Conservation (phyloP, 305 asterid genomes). For the Nicotiana rustica region DNA sequence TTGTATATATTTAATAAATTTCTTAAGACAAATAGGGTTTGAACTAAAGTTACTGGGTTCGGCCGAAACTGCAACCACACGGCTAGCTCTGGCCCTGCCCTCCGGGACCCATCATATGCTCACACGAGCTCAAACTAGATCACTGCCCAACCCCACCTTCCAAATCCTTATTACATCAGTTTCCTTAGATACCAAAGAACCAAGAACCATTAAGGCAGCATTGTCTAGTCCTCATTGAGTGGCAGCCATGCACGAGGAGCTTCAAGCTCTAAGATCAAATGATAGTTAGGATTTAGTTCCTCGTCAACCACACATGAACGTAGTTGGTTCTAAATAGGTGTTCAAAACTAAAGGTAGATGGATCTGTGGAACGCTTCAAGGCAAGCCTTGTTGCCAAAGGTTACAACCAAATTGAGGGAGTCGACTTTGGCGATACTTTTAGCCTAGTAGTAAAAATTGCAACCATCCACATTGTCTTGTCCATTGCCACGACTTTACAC, state of each 20-base stretch:
- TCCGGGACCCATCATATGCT: no score
- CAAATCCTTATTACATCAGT: no score
- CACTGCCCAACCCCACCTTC: no score
- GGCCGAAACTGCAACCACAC: no score
- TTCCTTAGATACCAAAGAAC: not conserved
- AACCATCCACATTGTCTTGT: not conserved
- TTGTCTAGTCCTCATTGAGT: not conserved
- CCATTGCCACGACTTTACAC: not conserved
- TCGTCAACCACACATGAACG: not conserved
- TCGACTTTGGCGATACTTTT: constrained; percentile 12
- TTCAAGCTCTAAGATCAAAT: not conserved
- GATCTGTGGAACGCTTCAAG: not conserved
- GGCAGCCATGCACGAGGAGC: constrained; percentile 3
- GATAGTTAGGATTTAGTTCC: constrained; percentile 3
- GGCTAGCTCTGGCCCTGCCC: no score
- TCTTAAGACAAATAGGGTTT: no score
- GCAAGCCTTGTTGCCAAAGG: not conserved
- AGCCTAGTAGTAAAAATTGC: not conserved
- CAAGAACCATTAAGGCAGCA: not conserved
- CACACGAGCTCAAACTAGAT: no score
- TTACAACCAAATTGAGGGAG: not conserved
- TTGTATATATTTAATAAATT: no score
- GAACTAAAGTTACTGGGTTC: no score
- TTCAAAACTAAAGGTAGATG: not conserved
- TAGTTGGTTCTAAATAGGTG: constrained; percentile 1